Conservation (phyloP, 2,329 filamentous ascomycete species). For the Rhinocladiella mackenziei region DNA sequence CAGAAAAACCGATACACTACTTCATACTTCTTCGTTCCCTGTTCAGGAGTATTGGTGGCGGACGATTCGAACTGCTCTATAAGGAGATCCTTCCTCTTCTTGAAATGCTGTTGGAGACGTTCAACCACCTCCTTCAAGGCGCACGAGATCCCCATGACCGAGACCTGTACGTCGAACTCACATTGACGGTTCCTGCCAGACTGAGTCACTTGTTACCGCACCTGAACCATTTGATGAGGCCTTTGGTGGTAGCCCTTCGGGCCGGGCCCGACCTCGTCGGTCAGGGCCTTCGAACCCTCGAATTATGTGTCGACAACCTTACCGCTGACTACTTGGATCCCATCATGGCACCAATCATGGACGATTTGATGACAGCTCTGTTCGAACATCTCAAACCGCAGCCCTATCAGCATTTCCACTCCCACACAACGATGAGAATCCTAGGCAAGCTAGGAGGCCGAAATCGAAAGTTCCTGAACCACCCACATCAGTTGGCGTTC, state of each 20-base stretch:
- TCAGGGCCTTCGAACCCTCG: slow-evolving; percentile 86
- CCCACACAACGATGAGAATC: slow-evolving; percentile 96
- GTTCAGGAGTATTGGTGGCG: slow-evolving; percentile 94
- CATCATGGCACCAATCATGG: slow-evolving; percentile 98
- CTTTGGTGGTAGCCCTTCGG: slow-evolving; percentile 88
- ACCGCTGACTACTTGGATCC: slow-evolving; percentile 97
- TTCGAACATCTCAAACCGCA: slow-evolving; percentile 93
- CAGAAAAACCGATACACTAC: slow-evolving; percentile 98
- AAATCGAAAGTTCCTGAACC: slow-evolving; percentile 92
- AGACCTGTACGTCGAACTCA: slow-evolving; percentile 95
- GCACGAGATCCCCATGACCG: slow-evolving; percentile 85
- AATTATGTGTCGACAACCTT: slow-evolving; percentile 95
- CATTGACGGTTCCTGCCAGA: slow-evolving; percentile 88
- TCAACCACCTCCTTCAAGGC: slow-evolving; percentile 89
- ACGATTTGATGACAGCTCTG: slow-evolving; percentile 94
- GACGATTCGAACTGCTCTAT: slow-evolving; percentile 95
- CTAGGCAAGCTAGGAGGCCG: slow-evolving; percentile 92
- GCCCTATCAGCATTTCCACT: slow-evolving; percentile 95
- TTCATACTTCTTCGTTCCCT: slow-evolving; percentile 88
- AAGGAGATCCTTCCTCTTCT: slow-evolving; percentile 95
- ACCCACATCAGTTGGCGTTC: slow-evolving; percentile 77
- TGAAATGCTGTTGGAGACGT: slow-evolving; percentile 94
- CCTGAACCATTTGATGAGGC: slow-evolving; percentile 93
- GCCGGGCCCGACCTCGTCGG: slow-evolving; percentile 91
- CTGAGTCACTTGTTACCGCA: slow-evolving; percentile 93